These are phyloP conservation scores for Beta lomatogona DNA, from an alignment of 179 eudicot species.

Conservation along the genomic window DNA sequence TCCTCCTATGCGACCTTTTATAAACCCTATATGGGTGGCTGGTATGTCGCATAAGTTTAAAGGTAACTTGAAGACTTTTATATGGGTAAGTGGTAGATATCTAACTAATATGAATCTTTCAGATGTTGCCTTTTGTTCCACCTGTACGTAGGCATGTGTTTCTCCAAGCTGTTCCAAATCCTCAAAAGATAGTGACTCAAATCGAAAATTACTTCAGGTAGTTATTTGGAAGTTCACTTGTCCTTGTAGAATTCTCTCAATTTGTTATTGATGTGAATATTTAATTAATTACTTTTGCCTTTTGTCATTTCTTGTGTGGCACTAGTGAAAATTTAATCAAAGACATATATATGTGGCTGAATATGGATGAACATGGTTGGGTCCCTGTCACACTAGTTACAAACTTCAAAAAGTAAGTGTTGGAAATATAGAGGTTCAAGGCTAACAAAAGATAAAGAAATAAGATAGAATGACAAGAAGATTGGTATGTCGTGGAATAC, in stretches of 20 bases:
- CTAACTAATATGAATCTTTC: slow-evolving; percentile 28
- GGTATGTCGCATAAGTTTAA: slow-evolving; percentile 44
- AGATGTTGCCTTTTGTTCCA: slow-evolving; percentile 43
- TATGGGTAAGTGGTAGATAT: neutral
- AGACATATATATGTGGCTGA: slow-evolving; percentile 70
- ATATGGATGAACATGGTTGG: slow-evolving; percentile 93
- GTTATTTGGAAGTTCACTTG: neutral
- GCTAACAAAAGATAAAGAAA: too few relatives aligned
- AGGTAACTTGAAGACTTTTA: neutral
- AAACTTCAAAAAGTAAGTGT: slow-evolving; percentile 44
- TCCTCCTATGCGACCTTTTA: slow-evolving; percentile 44
- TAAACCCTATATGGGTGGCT: slow-evolving; percentile 53
- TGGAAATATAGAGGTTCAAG: too few relatives aligned
- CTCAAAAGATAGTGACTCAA: slow-evolving; percentile 60
- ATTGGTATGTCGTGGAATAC: too few relatives aligned
- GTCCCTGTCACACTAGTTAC: slow-evolving; percentile 73
- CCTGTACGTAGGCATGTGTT: slow-evolving; percentile 28
- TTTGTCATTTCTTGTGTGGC: slow-evolving; percentile 26
- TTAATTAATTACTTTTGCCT: neutral
- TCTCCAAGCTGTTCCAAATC: too few relatives aligned
- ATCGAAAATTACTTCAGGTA: slow-evolving; percentile 96
- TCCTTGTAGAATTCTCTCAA: neutral
- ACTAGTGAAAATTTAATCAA: slow-evolving; percentile 78
- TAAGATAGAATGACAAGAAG: too few relatives aligned
- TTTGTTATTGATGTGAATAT: neutral